phyloP scores from a whole-genome alignment of 441 rosid species.

The Biscutella laevigata region DNA sequence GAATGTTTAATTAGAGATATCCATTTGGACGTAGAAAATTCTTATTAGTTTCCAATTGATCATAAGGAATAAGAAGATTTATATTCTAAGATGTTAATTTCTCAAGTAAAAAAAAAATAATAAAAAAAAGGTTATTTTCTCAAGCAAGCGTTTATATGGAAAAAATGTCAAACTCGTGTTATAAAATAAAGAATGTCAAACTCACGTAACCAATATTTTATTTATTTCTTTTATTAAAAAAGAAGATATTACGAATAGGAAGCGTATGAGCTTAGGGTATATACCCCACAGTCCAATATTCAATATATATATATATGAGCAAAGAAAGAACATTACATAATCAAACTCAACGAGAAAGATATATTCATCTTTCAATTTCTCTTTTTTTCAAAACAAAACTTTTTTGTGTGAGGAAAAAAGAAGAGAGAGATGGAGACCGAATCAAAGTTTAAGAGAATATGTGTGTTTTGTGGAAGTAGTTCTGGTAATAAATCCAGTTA shows the following conservation, averaged over 20 bases:
- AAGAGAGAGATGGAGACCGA: conserved; percentile 40
- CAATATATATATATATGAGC: conserved; percentile 22
- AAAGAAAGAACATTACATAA: conserved; percentile 19
- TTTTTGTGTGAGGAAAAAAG: conserved; percentile 9
- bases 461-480: conserved; percentile 94
- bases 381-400: neutral
- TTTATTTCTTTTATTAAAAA: neutral
- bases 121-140: too few relatives aligned
- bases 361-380: conserved; percentile 7
- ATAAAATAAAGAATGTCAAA: conserved; percentile 18
- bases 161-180: conserved; percentile 23
- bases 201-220: conserved; percentile 7
- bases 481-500: conserved; percentile 74
- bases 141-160: too few relatives aligned
- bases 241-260: conserved; percentile 15
- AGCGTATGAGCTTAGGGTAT: conserved; percentile 19
- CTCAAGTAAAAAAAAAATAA: too few relatives aligned
- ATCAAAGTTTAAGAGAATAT: conserved; percentile 62
- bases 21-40: too few relatives aligned
- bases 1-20: too few relatives aligned
- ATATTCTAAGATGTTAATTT: too few relatives aligned
- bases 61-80: too few relatives aligned
- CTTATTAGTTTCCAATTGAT: too few relatives aligned
- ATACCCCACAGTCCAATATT: conserved; percentile 20
- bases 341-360: conserved; percentile 18